These are phyloP conservation scores for Terfezia boudieri DNA, from an alignment of 495 filamentous ascomycete genomes.

Conservation along the genomic window DNA sequence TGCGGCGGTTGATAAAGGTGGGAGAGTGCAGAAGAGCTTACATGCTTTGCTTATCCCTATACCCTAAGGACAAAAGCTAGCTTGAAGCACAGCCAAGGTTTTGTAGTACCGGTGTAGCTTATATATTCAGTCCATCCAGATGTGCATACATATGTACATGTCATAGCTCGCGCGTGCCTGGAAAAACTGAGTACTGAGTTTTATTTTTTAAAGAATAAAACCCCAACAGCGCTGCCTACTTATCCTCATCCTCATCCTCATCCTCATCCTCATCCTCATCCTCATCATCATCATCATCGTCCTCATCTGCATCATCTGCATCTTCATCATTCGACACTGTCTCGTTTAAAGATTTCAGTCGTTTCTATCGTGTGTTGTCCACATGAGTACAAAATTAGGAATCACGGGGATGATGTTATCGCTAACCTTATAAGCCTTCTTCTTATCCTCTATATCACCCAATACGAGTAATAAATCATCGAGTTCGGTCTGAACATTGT, in stretches of 20 bases:
- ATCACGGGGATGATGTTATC: constrained; percentile 14
- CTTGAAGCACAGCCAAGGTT: too few species aligned
- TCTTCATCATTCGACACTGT: constrained; percentile 61
- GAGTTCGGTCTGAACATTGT: constrained; percentile 42
- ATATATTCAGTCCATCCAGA: too few species aligned
- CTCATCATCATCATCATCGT: constrained; percentile 34
- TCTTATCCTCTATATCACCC: constrained; percentile 73
- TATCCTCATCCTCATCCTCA: background rate
- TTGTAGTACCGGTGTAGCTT: too few species aligned
- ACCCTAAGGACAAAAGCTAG: too few species aligned
- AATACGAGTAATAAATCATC: constrained; percentile 76
- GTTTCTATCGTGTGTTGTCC: constrained; percentile 28
- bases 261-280: constrained; percentile 5
- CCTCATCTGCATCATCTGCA: constrained; percentile 41
- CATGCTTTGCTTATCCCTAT: too few species aligned
- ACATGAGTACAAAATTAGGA: constrained; percentile 12
- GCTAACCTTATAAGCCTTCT: constrained; percentile 49
- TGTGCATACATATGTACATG: too few species aligned
- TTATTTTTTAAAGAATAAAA: background rate
- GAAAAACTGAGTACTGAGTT: too few species aligned
- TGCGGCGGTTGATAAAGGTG: too few species aligned
- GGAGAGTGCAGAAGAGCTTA: too few species aligned
- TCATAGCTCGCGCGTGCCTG: too few species aligned
- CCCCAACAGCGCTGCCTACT: background rate
- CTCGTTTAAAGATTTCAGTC: constrained; percentile 48